Evolutionary conservation across 305 asterid species (phyloP).

Genomic region (Solanum hybrid): DNA sequence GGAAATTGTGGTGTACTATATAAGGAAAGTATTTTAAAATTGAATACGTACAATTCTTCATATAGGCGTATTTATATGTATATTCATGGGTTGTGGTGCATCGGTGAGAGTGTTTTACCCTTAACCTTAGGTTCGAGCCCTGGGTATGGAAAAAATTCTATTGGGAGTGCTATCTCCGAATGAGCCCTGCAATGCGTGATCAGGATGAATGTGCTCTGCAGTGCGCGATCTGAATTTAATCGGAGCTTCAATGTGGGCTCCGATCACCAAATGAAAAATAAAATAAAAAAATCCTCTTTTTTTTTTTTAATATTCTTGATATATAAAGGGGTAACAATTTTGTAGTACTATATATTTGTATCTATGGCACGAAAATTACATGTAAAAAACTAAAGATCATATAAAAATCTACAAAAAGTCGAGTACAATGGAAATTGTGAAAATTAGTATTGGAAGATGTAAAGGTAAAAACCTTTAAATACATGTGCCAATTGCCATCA

Average conservation of each 20-base stretch:
- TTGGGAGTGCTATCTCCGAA: no score
- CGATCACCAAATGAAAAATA: not conserved
- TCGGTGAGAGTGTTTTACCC: rapidly evolving
- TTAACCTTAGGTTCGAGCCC: not conserved
- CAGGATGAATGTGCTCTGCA: no score
- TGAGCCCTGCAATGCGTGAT: not conserved
- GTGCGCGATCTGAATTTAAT: no score
- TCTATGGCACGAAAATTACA: not conserved
- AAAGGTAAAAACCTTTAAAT: not conserved
- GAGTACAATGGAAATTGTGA: not conserved
- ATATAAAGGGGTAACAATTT: not conserved
- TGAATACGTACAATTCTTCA: not conserved
- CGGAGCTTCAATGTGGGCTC: not conserved
- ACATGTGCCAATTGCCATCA: not conserved
- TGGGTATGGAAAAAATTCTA: rapidly evolving
- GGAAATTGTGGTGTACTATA: not conserved
- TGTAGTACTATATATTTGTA: not conserved
- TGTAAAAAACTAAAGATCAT: not conserved
- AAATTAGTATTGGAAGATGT: not conserved
- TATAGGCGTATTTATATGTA: not conserved
- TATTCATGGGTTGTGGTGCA: not conserved
- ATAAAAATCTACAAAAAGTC: not conserved
- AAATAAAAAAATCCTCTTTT: no score
- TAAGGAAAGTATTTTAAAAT: not conserved
- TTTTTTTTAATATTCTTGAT: not conserved